Evolutionary conservation across 129 eudicot genomes (phyloP).

Genomic region (Glebionis coronaria): DNA sequence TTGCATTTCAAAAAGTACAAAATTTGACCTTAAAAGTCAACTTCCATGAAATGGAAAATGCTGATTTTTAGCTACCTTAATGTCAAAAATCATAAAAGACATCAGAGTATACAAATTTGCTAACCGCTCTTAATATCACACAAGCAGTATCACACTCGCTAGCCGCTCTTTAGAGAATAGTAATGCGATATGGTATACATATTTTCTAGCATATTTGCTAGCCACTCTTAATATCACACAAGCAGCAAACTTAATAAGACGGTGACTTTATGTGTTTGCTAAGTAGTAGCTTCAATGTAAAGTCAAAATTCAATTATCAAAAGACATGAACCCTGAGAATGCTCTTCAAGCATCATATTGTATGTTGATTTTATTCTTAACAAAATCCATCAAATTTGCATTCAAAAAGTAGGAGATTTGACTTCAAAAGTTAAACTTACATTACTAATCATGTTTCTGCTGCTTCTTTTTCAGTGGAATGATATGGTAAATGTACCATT

Average conservation of each 20-base stretch:
- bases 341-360: too few species aligned
- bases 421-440: conserved; percentile 6
- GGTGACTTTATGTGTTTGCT: neutral
- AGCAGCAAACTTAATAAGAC: neutral
- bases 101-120: neutral
- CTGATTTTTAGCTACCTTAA: conserved; percentile 3
- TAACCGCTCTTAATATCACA: neutral
- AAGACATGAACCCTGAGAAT: neutral
- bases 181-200: too few species aligned
- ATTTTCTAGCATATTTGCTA: neutral
- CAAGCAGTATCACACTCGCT: neutral
- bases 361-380: conserved; percentile 8
- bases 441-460: neutral
- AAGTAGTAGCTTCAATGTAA: conserved; percentile 10
- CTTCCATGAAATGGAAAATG: neutral
- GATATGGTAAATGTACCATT: conserved; percentile 88
- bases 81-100: neutral
- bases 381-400: neutral
- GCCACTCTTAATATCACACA: neutral
- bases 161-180: neutral
- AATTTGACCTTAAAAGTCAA: conserved; percentile 19
- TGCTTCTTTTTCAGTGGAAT: conserved; percentile 56
- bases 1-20: neutral
- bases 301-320: conserved; percentile 7
- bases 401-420: conserved; percentile 4